Conservation (phyloP, 805 yeast species). For the Kurtzmaniella fragi region DNA sequence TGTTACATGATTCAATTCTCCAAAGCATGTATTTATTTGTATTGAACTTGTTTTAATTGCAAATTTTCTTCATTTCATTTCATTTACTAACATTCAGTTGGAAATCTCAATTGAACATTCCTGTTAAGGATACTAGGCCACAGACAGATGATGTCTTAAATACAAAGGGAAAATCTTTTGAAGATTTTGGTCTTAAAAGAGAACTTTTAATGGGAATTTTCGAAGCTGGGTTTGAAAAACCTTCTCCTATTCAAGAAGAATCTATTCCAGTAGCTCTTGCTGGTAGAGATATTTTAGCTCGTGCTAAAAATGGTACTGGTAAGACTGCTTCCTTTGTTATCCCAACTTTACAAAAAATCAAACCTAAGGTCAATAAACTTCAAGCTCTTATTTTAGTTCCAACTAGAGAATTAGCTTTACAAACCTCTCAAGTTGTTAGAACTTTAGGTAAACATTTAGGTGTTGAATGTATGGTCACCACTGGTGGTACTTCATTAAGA, state of each 20-base stretch:
- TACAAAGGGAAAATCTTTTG: conserved; percentile 87
- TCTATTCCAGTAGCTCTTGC: conserved; percentile 92
- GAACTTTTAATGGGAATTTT: conserved; percentile 96
- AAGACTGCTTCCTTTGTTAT: conserved; percentile 97
- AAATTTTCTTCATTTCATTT: background rate
- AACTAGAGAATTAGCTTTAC: conserved; percentile 95
- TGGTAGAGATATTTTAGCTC: conserved; percentile 92
- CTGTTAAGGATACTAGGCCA: conserved; percentile 85
- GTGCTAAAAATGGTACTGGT: conserved; percentile 99
- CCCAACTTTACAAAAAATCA: conserved; percentile 84
- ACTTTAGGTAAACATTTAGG: conserved; percentile 93
- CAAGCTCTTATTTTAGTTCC: conserved; percentile 94
- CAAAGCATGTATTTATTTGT: too few species aligned
- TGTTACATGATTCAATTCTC: too few species aligned
- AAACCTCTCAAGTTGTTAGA: conserved; percentile 95
- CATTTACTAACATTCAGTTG: conserved; percentile 34
- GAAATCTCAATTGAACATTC: conserved; percentile 72
- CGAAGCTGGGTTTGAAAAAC: conserved; percentile 98
- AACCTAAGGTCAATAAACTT: conserved; percentile 77
- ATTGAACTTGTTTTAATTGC: too few species aligned
- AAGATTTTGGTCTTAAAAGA: conserved; percentile 86
- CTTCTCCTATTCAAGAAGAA: conserved; percentile 97
- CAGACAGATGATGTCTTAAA: conserved; percentile 94
- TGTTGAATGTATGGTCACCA: conserved; percentile 92
- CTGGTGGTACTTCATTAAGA: conserved; percentile 92